Conservation (phyloP, 805 yeast species). For the Kuraishia cidri region DNA sequence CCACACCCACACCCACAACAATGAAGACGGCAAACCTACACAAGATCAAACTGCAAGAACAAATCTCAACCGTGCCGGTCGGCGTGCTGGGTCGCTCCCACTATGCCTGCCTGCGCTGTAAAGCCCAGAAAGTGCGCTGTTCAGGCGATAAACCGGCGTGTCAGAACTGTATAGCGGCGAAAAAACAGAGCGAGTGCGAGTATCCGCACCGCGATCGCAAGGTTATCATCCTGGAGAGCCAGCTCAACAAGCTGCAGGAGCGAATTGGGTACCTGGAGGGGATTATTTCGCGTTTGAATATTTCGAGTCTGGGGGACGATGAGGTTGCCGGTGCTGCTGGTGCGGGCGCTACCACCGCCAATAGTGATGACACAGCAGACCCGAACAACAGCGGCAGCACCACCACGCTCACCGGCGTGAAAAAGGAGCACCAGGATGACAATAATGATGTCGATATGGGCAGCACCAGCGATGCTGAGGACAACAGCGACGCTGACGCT, state of each 20-base stretch:
- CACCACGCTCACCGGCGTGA: neutral
- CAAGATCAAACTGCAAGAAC: conserved; percentile 2
- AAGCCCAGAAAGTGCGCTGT: conserved; percentile 41
- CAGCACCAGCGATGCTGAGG: neutral
- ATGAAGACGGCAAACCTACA: neutral
- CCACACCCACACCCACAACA: neutral
- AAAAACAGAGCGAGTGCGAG: conserved; percentile 9
- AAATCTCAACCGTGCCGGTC: conserved; percentile 1
- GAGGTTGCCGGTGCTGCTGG: neutral
- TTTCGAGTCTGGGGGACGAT: neutral
- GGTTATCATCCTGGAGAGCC: conserved; percentile 17
- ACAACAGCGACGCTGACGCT: neutral
- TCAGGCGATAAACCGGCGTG: conserved; percentile 27
- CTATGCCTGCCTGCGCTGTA: conserved; percentile 40
- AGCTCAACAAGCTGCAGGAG: conserved; percentile 13
- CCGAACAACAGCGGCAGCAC: neutral
- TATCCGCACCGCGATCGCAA: conserved; percentile 20
- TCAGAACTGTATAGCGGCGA: conserved; percentile 13
- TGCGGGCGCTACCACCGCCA: neutral
- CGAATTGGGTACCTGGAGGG: conserved; percentile 14
- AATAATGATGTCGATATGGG: neutral
- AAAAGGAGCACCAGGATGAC: too few species aligned
- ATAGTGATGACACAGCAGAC: neutral
- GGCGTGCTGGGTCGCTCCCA: conserved; percentile 18
- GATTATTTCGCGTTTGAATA: conserved; percentile 4